Evolutionary conservation across 257 asterid species (phyloP), one percentile per base, ranked within the genome.

Genomic region (Cordia subcordata): DNA sequence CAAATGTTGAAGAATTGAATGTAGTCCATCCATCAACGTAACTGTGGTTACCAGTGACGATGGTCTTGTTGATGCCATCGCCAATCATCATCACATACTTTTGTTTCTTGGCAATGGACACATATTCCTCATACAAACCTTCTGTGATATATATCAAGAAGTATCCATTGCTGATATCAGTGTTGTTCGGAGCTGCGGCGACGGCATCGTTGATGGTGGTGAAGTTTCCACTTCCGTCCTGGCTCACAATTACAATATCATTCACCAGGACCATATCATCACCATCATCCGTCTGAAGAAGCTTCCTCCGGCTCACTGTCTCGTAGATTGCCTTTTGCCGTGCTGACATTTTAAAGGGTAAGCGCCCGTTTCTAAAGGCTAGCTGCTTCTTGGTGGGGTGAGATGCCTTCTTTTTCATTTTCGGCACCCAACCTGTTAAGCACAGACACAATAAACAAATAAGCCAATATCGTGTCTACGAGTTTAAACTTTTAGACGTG

Each of bases 21-120:
- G 95, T 85, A 1, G 88, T 77, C 91, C 86, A 85, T 57, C 95
- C 95, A 45, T 83, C 88, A 1, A 74, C 72, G 17, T 76, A 71
- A 66, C 58, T 85, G 13, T 45, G 88, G 51, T 73, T 83, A 8
- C 88, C 88, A 0, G 91, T 81, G 15, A 85, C 71, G 38, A 85
- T 61, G 0, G 95, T 85, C 49, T 69, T 71, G 10, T 83, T 83
- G 9, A 85, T 83, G 11, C 94, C 94, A 5, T 77, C 94, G 0
- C 94, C 94, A 20, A 82, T 38, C 86, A 82, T 72, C 86, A 85
- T 70, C 70, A 85, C n/a, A 18, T 78, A 72, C 51, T 49, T 78
- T 66, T 83, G 81, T 70, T 81, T 83, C 66, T 67, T 79, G 0
- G 77, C 73, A 64, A 85, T 61, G 17, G 80, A 53, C 0, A 85